These are phyloP conservation scores for Naganishia friedmannii DNA, from an alignment of 768 basidiomycete genomes.

Conservation along the genomic window DNA sequence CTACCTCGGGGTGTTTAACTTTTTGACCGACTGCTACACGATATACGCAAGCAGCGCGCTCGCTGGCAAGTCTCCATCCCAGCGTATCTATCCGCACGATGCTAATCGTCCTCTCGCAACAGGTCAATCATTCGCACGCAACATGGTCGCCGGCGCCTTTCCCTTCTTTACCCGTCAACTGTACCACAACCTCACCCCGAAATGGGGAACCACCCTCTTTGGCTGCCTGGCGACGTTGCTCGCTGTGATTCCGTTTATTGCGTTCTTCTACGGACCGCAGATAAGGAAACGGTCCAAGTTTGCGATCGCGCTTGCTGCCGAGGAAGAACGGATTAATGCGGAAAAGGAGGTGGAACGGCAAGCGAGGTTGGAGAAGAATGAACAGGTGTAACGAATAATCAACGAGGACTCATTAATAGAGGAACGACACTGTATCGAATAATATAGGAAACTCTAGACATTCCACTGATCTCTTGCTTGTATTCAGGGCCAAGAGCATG, in stretches of 20 bases:
- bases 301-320: slow-evolving; percentile 40
- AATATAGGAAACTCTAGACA: too few species aligned
- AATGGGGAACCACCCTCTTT: slow-evolving; percentile 56
- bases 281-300: slow-evolving; percentile 45
- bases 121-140: slow-evolving; percentile 64
- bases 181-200: slow-evolving; percentile 56
- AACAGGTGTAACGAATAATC: slow-evolving; percentile 1
- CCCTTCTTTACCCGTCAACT: slow-evolving; percentile 62
- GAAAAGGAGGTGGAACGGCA: slow-evolving; percentile 6
- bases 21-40: slow-evolving; percentile 64
- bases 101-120: slow-evolving; percentile 53
- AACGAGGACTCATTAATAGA: too few species aligned
- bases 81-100: neutral
- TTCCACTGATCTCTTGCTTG: neutral
- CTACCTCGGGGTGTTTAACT: slow-evolving; percentile 58
- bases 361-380: slow-evolving; percentile 1
- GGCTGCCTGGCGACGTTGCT: slow-evolving; percentile 58
- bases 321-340: slow-evolving; percentile 33
- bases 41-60: slow-evolving; percentile 64
- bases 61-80: neutral
- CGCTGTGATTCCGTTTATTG: slow-evolving; percentile 57
- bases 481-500: slow-evolving; percentile 48
- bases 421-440: too few species aligned
- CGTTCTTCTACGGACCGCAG: slow-evolving; percentile 45
- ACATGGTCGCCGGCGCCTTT: slow-evolving; percentile 55